Evolutionary conservation across 2,329 filamentous ascomycete species (phyloP).

Genomic region (Periconia sp.): DNA sequence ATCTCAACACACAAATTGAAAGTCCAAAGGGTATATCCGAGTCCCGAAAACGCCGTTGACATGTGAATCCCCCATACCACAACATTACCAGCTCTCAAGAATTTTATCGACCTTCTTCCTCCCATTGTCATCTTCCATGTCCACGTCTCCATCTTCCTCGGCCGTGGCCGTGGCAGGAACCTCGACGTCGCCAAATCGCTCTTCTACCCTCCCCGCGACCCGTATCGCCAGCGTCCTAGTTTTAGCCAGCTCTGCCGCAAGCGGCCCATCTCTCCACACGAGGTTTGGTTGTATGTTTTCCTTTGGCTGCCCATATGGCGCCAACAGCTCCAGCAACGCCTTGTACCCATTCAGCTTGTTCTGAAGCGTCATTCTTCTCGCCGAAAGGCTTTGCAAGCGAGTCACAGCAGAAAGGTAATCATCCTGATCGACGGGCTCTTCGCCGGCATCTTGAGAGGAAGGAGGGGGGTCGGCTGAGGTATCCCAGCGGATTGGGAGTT

Average conservation of each 20-base stretch:
- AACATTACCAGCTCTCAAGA: slow-evolving; percentile 28
- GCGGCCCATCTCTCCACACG: slow-evolving; percentile 66
- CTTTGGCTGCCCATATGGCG: slow-evolving; percentile 58
- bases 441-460: slow-evolving; percentile 9
- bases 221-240: slow-evolving; percentile 64
- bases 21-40: slow-evolving; percentile 7
- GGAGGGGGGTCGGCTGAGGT: slow-evolving; percentile 21
- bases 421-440: slow-evolving; percentile 27
- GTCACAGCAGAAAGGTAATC: slow-evolving; percentile 48
- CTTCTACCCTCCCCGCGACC: slow-evolving; percentile 42
- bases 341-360: slow-evolving; percentile 56
- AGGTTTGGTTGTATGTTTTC: slow-evolving; percentile 67
- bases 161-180: slow-evolving; percentile 31
- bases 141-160: slow-evolving; percentile 23
- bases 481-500: slow-evolving; percentile 38
- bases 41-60: slow-evolving; percentile 2
- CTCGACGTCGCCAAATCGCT: slow-evolving; percentile 35
- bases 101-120: slow-evolving; percentile 33
- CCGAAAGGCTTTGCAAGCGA: slow-evolving; percentile 55
- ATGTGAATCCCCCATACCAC: neutral
- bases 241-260: slow-evolving; percentile 70
- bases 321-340: slow-evolving; percentile 58
- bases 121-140: slow-evolving; percentile 25
- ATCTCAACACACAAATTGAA: too few species aligned
- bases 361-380: slow-evolving; percentile 57